phyloP scores from a whole-genome alignment of 495 filamentous ascomycete genomes.

The Parathielavia hyrcaniae region DNA sequence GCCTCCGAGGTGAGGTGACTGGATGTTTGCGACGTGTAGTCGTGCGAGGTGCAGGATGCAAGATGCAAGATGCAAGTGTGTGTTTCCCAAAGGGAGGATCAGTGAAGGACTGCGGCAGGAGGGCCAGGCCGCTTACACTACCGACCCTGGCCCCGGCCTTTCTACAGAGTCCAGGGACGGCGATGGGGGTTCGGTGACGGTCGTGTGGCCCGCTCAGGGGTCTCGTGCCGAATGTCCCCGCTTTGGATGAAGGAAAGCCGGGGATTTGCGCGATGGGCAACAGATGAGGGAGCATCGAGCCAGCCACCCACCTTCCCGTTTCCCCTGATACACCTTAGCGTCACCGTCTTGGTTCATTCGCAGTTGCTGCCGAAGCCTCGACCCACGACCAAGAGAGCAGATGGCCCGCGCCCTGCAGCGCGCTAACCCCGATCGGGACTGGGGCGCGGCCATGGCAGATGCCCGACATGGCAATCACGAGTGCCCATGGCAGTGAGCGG shows the following conservation, averaged over 20 bases:
- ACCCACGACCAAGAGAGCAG: constrained; percentile 17
- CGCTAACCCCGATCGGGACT: constrained; percentile 19
- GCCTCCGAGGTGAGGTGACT: background rate
- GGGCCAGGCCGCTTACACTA: constrained; percentile 1
- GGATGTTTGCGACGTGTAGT: too few relatives aligned
- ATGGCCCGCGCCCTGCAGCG: constrained; percentile 15
- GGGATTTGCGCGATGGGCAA: constrained; percentile 26
- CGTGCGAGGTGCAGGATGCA: background rate
- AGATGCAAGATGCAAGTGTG: constrained; percentile 7
- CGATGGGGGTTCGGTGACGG: constrained; percentile 7
- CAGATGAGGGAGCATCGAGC: constrained; percentile 26
- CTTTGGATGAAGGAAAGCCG: constrained; percentile 8
- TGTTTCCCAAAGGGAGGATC: constrained; percentile 2
- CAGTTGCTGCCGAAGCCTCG: constrained; percentile 13
- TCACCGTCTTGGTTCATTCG: constrained; percentile 16
- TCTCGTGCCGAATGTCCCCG: constrained; percentile 18
- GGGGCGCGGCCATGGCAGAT: constrained; percentile 13
- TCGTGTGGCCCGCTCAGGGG: constrained; percentile 6
- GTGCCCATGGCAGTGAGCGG: constrained; percentile 3
- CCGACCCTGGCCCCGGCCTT: constrained; percentile 13
- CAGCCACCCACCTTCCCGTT: constrained; percentile 8
- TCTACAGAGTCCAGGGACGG: background rate
- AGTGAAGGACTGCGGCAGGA: constrained; percentile 8
- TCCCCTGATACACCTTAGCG: constrained; percentile 16
- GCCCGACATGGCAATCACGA: constrained; percentile 25